A percentile compares a stretch with the other conserved stretches of the same genome.
These are phyloP conservation scores for Oidiodendron maius DNA, from an alignment of 495 filamentous ascomycete species.

Conservation along the genomic window DNA sequence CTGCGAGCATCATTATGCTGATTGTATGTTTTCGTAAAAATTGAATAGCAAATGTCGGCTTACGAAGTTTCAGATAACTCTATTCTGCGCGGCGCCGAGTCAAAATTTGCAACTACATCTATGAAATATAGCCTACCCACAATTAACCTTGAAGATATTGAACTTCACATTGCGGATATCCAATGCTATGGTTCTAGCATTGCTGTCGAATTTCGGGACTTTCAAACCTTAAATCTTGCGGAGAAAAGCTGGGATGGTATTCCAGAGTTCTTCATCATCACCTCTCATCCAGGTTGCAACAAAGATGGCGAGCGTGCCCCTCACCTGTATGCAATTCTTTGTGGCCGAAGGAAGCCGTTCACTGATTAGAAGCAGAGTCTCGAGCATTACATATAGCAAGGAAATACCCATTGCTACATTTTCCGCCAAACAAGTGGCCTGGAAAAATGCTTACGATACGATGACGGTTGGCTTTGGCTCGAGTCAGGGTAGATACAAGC, in stretches of 20 bases:
- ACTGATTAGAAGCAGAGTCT: not conserved
- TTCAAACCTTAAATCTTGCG: not conserved
- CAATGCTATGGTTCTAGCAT: constrained; percentile 1
- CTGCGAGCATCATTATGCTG: too few relatives aligned
- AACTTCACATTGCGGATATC: not conserved
- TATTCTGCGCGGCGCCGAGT: too few relatives aligned
- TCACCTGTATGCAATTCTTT: not conserved
- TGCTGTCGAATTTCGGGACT: not conserved
- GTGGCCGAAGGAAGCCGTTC: not conserved
- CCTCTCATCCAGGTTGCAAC: constrained; percentile 2
- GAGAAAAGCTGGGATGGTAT: not conserved
- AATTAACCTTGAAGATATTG: constrained; percentile 5
- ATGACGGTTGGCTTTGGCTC: too few relatives aligned
- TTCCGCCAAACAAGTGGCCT: not conserved
- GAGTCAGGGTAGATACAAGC: too few relatives aligned
- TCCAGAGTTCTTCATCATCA: constrained; percentile 3
- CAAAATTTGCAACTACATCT: too few relatives aligned
- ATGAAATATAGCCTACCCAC: constrained; percentile 5
- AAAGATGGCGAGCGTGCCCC: constrained; percentile 5
- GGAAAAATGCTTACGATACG: too few relatives aligned
- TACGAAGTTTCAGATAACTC: too few relatives aligned
- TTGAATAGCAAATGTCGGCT: too few relatives aligned
- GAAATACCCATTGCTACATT: not conserved
- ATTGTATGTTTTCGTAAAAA: too few relatives aligned
- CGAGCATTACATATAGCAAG: not conserved